A percentile compares a stretch with the other conserved stretches of the same genome.
These are phyloP conservation scores for Pezicula carpinea DNA, from an alignment of 2,329 filamentous ascomycete species.

Conservation along the genomic window DNA sequence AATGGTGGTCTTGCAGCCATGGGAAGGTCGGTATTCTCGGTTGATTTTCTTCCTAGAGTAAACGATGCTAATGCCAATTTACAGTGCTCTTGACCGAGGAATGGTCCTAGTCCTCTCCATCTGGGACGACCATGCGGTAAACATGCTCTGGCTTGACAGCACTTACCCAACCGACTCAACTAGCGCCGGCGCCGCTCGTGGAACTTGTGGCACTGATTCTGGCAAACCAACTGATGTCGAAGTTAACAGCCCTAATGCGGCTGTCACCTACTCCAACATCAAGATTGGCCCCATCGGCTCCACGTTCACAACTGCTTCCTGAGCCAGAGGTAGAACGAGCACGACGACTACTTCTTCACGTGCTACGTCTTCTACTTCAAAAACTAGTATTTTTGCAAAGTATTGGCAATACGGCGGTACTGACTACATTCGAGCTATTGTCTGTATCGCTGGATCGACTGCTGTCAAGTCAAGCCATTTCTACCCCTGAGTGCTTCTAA, in stretches of 20 bases:
- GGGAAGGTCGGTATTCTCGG: constrained; percentile 26
- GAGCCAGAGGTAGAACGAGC: neutral
- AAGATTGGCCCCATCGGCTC: constrained; percentile 28
- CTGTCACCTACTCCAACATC: constrained; percentile 33
- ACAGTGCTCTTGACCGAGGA: constrained; percentile 45
- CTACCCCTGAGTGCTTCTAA: constrained; percentile 1
- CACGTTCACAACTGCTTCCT: constrained; percentile 17
- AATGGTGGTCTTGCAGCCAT: constrained; percentile 53
- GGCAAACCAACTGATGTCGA: constrained; percentile 49
- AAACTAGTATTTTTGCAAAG: constrained; percentile 1
- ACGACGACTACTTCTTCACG: neutral
- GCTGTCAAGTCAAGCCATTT: constrained; percentile 13
- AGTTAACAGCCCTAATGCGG: constrained; percentile 37
- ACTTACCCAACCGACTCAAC: constrained; percentile 50
- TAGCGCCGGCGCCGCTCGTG: constrained; percentile 45
- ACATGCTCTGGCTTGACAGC: constrained; percentile 74
- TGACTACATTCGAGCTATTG: constrained; percentile 9
- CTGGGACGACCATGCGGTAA: constrained; percentile 51
- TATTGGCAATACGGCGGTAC: constrained; percentile 19
- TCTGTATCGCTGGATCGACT: constrained; percentile 6
- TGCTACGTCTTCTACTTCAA: neutral
- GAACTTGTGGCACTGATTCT: constrained; percentile 46
- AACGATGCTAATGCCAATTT: too few relatives aligned
- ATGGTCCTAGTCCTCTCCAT: constrained; percentile 62
- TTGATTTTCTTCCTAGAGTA: too few relatives aligned